These are phyloP conservation scores for Cryptococcus sp. DNA, from an alignment of 1,284 basidiomycete genomes.

Conservation along the genomic window DNA sequence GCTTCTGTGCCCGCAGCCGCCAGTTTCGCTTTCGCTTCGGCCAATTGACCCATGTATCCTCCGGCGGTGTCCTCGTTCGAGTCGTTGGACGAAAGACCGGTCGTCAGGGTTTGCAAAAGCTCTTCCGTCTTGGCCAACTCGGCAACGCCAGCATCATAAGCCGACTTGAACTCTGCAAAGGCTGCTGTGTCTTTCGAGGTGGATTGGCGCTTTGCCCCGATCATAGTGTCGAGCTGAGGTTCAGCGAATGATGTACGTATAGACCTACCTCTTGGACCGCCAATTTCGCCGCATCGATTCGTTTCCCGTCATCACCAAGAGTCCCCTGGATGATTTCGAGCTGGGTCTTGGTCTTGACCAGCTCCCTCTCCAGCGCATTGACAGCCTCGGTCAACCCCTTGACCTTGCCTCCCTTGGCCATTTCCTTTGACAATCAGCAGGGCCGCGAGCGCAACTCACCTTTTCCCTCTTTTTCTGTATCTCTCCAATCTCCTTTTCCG, in stretches of 20 bases:
- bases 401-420: slow-evolving; percentile 69
- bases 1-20: slow-evolving; percentile 77
- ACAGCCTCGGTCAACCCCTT: slow-evolving; percentile 73
- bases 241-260: neutral
- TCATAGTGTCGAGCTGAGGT: slow-evolving; percentile 55
- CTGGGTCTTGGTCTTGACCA: slow-evolving; percentile 84
- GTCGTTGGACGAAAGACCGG: slow-evolving; percentile 72
- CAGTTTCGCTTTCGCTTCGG: slow-evolving; percentile 71
- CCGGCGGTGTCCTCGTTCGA: slow-evolving; percentile 60
- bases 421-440: slow-evolving; percentile 40
- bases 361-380: slow-evolving; percentile 69
- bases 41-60: slow-evolving; percentile 94
- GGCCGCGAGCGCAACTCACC: slow-evolving; percentile 23
- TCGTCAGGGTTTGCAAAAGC: slow-evolving; percentile 90
- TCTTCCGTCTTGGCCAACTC: slow-evolving; percentile 76
- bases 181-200: slow-evolving; percentile 50
- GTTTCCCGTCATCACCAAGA: slow-evolving; percentile 73
- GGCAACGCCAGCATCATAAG: slow-evolving; percentile 60
- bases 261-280: slow-evolving; percentile 58
- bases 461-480: slow-evolving; percentile 60
- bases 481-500: slow-evolving; percentile 57
- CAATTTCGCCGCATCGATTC: slow-evolving; percentile 54
- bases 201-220: slow-evolving; percentile 57
- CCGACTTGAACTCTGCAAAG: slow-evolving; percentile 52
- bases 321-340: slow-evolving; percentile 73